Evolutionary conservation across 1,139 yeast genomes (phyloP).

Genomic region (Saccharomycopsis hybrid): DNA sequence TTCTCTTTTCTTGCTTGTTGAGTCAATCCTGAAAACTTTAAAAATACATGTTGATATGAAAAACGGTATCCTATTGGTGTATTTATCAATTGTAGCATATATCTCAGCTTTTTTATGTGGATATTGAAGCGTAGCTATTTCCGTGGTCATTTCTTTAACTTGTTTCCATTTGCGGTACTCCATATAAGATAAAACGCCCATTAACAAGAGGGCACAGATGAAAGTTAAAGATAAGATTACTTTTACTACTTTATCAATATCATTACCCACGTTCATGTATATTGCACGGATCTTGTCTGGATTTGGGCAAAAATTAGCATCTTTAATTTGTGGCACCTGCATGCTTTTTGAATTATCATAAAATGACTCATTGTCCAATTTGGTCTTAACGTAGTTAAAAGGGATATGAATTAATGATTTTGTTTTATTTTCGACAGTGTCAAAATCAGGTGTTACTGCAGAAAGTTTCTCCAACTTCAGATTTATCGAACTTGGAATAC

Average conservation of each 20-base stretch:
- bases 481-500: slow-evolving; percentile 59
- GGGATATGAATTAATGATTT: slow-evolving; percentile 42
- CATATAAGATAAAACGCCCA: slow-evolving; percentile 37
- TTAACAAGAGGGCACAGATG: slow-evolving; percentile 33
- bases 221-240: slow-evolving; percentile 37
- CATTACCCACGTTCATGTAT: slow-evolving; percentile 29
- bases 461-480: slow-evolving; percentile 42
- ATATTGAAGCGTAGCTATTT: neutral
- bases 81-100: slow-evolving; percentile 25
- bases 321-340: slow-evolving; percentile 10
- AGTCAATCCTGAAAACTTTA: slow-evolving; percentile 12
- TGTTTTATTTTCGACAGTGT: slow-evolving; percentile 46
- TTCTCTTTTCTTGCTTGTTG: slow-evolving; percentile 22
- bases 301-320: slow-evolving; percentile 9
- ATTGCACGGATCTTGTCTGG: slow-evolving; percentile 25
- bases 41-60: slow-evolving; percentile 13
- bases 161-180: slow-evolving; percentile 49
- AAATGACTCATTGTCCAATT: slow-evolving; percentile 3
- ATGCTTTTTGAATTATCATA: neutral
- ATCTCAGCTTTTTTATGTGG: slow-evolving; percentile 4
- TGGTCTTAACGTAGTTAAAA: slow-evolving; percentile 44
- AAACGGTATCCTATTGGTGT: slow-evolving; percentile 26
- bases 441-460: slow-evolving; percentile 50
- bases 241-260: slow-evolving; percentile 32
- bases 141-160: slow-evolving; percentile 28